Evolutionary conservation across 169 alveolate genomes (phyloP), one percentile per base, ranked within the genome.

Genomic region (Cryptosporidium sp.): DNA sequence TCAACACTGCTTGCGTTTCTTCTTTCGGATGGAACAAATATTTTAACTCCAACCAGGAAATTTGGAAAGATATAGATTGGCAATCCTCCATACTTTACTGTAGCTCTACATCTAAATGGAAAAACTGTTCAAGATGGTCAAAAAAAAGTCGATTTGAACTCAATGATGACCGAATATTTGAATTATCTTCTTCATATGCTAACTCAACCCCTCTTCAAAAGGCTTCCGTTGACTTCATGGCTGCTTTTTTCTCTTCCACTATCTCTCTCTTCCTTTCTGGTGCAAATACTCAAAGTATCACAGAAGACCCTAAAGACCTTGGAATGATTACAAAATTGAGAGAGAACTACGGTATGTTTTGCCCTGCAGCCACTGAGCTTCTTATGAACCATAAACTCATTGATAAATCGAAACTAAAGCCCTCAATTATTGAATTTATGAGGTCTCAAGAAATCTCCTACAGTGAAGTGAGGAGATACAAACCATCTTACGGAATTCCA

Each of bases 1-100:
- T 80, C 35, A 80, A 80, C 59, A 65, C 75, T 9, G 89, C 74
- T 33, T 80, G 89, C 45, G 80, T 80, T 62, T 35, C 73, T 23
- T 80, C 89, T 62, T 80, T 80, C 10, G 89, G 89, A 16, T 61
- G 74, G 68, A 35, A 67, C 26, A 80, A 39, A 26, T 18, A 33
- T 5, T 29, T 41, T 26, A 59, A 45, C 10, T 29, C 89, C n/a
- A 80, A 37, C 23, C 26, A 41, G 70, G 45, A 39, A 62, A 67
- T 80, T n/a, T 26, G 68, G 33, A 62, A 62, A 52, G 35, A 18
- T 31, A 45, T 33, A 3, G 71, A 59, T 16, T 80, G 89, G 89
- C 37, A 50, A n/a, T 5, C 51, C 18, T 37, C 71, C 21, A 80
- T 80, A 41, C 52, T 80, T 12, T 80, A 61, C 51, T 80, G 89